A percentile compares a stretch with the other conserved stretches of the same genome.
Evolutionary conservation across 2,329 filamentous ascomycete species (phyloP).

Genomic region (Westerdykella aurantiaca): DNA sequence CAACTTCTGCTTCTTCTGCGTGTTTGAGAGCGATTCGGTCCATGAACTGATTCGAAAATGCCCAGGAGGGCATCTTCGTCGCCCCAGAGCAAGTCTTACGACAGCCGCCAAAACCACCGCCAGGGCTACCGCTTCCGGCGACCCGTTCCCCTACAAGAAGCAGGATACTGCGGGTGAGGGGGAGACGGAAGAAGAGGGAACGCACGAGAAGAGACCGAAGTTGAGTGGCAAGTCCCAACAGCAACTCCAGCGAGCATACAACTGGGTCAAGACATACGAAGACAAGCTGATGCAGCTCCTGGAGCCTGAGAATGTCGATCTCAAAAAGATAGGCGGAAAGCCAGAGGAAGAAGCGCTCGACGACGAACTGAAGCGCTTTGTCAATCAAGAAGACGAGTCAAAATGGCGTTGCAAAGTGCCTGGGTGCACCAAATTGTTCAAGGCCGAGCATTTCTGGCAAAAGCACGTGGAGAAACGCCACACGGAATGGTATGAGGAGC

Average conservation of each 20-base stretch:
- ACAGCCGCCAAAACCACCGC: constrained; percentile 79
- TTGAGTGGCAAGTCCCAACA: constrained; percentile 74
- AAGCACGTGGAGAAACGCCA: constrained; percentile 98
- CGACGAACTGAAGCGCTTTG: constrained; percentile 78
- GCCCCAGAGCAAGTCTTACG: constrained; percentile 79
- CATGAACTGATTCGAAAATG: constrained; percentile 95
- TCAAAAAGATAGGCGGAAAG: constrained; percentile 87
- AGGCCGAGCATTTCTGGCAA: constrained; percentile 93
- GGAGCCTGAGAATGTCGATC: constrained; percentile 79
- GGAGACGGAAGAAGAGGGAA: constrained; percentile 59
- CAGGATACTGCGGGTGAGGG: constrained; percentile 59
- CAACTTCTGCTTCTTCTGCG: constrained; percentile 99
- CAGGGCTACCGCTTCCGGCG: constrained; percentile 72
- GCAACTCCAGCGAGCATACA: constrained; percentile 89
- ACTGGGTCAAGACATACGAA: constrained; percentile 98
- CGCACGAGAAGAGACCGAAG: constrained; percentile 59
- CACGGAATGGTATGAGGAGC: constrained; percentile 71
- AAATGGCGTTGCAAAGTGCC: constrained; percentile 97
- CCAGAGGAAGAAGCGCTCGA: constrained; percentile 77
- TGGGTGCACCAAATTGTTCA: constrained; percentile 94
- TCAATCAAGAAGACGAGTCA: constrained; percentile 96
- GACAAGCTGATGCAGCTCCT: constrained; percentile 92
- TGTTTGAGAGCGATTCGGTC: constrained; percentile 95
- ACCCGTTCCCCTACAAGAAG: constrained; percentile 79
- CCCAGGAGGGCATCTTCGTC: constrained; percentile 90